A percentile compares a stretch with the other conserved stretches of the same genome.
phyloP scores from a whole-genome alignment of 306 rosid species.

The Trifolium dubium region DNA sequence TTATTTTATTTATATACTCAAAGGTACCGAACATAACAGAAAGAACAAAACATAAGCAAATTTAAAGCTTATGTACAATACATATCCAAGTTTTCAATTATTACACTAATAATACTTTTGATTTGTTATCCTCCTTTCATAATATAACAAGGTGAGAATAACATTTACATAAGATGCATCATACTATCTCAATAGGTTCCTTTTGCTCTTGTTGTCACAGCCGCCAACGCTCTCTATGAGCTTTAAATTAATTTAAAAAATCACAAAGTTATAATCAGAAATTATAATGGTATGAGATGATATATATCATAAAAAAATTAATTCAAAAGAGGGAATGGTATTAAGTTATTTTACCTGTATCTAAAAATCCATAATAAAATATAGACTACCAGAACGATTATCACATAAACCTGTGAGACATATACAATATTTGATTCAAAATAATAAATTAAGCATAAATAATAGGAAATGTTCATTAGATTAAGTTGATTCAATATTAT shows the following conservation, averaged over 20 bases:
- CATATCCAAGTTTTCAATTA: not conserved
- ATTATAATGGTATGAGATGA: not conserved
- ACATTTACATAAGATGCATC: too few species aligned
- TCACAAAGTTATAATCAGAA: not conserved
- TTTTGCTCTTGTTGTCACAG: not conserved
- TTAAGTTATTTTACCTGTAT: slow-evolving; percentile 35
- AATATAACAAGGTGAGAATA: not conserved
- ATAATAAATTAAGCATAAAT: not conserved
- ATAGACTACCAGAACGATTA: not conserved
- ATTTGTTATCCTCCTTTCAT: not conserved
- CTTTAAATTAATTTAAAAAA: not conserved
- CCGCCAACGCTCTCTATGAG: not conserved
- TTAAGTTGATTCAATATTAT: not conserved
- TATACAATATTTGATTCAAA: too few species aligned
- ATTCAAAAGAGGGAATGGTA: not conserved
- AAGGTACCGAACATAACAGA: not conserved
- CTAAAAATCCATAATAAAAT: slow-evolving; percentile 25
- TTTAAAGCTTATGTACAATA: not conserved
- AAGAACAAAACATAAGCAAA: not conserved
- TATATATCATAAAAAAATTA: not conserved
- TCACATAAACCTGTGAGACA: not conserved
- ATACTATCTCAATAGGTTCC: not conserved
- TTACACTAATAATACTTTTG: not conserved
- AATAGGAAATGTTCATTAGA: not conserved
- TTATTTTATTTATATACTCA: not conserved